Evolutionary conservation across 2,329 filamentous ascomycete species (phyloP).

Genomic region (Colletotrichum nymphaeae): DNA sequence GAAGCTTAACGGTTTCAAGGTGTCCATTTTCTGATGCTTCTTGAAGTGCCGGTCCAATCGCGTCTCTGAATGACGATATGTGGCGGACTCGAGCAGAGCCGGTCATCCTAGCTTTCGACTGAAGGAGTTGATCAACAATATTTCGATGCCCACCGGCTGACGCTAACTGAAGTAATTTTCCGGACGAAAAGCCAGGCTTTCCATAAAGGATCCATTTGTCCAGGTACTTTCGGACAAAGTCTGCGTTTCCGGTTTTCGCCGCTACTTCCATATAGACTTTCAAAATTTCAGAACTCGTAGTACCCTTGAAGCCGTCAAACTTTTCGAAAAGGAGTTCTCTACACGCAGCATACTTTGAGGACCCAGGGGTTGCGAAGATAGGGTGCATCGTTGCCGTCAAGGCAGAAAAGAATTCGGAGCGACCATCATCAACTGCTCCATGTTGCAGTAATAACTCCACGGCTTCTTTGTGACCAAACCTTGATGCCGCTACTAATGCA

Average conservation of each 20-base stretch:
- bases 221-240: background rate
- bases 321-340: background rate
- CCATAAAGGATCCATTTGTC: background rate
- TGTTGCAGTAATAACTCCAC: background rate
- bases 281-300: background rate
- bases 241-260: accelerated
- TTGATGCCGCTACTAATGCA: no score
- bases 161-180: background rate
- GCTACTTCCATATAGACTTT: background rate
- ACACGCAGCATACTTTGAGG: no score
- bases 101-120: background rate
- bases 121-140: background rate
- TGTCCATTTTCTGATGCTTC: background rate
- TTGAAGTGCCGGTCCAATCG: background rate
- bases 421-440: background rate
- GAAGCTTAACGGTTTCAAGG: background rate
- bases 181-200: background rate
- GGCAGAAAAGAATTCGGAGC: accelerated
- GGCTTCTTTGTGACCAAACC: no score
- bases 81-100: background rate
- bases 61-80: accelerated
- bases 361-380: no score
- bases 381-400: background rate
- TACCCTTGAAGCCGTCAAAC: background rate
- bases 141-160: background rate